A percentile compares a stretch with the other conserved stretches of the same genome.
phyloP scores from a whole-genome alignment of 768 basidiomycete genomes.

The Tylopilus cervinicoccineus region DNA sequence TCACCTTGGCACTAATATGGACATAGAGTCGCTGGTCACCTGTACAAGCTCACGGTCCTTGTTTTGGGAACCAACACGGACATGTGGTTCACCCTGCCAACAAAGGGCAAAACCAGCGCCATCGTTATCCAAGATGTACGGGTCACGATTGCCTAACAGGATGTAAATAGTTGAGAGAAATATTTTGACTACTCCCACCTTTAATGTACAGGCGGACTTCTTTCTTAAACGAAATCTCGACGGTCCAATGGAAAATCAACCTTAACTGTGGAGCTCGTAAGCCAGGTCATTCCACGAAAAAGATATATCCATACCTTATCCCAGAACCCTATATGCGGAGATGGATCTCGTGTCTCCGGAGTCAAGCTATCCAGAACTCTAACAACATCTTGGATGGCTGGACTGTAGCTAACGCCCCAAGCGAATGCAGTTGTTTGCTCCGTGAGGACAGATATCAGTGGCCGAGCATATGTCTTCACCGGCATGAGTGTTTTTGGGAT shows the following conservation, averaged over 20 bases:
- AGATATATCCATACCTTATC: conserved; percentile 63
- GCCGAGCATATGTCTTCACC: conserved; percentile 86
- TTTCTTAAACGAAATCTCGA: conserved; percentile 59
- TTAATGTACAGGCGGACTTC: conserved; percentile 83
- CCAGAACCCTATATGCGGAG: conserved; percentile 88
- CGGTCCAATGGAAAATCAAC: conserved; percentile 80
- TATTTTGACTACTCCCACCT: conserved; percentile 42
- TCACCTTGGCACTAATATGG: conserved; percentile 84
- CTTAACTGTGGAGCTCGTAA: conserved; percentile 46
- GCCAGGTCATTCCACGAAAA: not conserved
- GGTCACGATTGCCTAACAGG: conserved; percentile 71
- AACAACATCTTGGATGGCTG: conserved; percentile 84
- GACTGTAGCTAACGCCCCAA: conserved; percentile 87
- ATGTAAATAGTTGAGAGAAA: conserved; percentile 8
- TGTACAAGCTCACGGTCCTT: conserved; percentile 76
- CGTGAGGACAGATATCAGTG: conserved; percentile 64
- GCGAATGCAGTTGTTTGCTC: conserved; percentile 66
- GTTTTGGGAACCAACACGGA: conserved; percentile 69
- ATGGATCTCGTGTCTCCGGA: conserved; percentile 73
- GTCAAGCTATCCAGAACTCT: conserved; percentile 78
- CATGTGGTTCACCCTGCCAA: conserved; percentile 72
- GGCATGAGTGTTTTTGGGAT: conserved; percentile 95
- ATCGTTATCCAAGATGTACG: conserved; percentile 59
- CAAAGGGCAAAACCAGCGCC: conserved; percentile 88
- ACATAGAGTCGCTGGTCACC: conserved; percentile 73